Evolutionary conservation across 345 rosid genomes (phyloP).

Genomic region (Aquilaria yunnanensis): DNA sequence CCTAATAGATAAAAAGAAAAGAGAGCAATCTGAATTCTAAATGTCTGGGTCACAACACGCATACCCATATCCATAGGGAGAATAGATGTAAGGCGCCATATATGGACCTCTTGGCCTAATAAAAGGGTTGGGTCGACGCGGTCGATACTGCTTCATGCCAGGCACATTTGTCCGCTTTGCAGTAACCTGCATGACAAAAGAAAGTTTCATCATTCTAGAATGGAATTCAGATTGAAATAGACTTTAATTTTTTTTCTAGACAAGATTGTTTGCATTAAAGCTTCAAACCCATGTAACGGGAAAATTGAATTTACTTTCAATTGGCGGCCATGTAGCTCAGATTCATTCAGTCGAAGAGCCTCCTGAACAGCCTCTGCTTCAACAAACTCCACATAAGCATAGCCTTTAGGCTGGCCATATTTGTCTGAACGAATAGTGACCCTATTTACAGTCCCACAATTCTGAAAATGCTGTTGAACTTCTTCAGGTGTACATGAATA

Average conservation of each 20-base stretch:
- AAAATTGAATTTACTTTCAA: slow-evolving; percentile 40
- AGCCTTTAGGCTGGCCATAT: slow-evolving; percentile 74
- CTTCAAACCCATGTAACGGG: neutral
- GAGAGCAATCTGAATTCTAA: neutral
- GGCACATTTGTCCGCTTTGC: slow-evolving; percentile 65
- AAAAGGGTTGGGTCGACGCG: slow-evolving; percentile 42
- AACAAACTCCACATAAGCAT: slow-evolving; percentile 74
- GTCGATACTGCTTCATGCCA: slow-evolving; percentile 71
- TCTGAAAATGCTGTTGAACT: slow-evolving; percentile 75
- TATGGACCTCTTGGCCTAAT: slow-evolving; percentile 31
- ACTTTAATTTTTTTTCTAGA: too few relatives aligned
- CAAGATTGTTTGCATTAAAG: neutral
- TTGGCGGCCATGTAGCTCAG: slow-evolving; percentile 69
- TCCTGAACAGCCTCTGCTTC: slow-evolving; percentile 62
- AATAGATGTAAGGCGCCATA: slow-evolving; percentile 39
- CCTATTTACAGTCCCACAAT: slow-evolving; percentile 73
- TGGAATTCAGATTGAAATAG: neutral
- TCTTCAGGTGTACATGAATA: slow-evolving; percentile 74
- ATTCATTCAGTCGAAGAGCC: slow-evolving; percentile 58
- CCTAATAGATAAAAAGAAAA: neutral
- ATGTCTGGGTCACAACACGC: neutral
- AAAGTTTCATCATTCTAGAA: neutral
- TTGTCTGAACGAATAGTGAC: slow-evolving; percentile 66
- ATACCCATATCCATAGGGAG: slow-evolving; percentile 70
- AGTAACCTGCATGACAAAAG: slow-evolving; percentile 34